Percentiles rank a stretch among this genome's conserved stretches.
Evolutionary conservation across 371 early-diverging fungal species (phyloP).

Genomic region (Circinella umbellata): DNA sequence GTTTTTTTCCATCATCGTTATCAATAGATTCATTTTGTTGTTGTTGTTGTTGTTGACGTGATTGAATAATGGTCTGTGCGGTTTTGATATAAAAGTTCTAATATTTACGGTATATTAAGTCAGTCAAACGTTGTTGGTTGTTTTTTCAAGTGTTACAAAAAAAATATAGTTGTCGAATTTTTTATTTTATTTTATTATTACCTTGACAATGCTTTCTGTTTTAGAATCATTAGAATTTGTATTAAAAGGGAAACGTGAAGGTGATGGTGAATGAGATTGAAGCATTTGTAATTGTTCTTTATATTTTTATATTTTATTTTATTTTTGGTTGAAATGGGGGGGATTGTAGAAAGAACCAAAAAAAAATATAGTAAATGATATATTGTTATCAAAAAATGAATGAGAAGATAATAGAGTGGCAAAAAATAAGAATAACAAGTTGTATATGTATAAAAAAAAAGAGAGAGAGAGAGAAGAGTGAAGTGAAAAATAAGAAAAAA

Average conservation of each 20-base stretch:
- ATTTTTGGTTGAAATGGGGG: no score
- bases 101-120: background rate
- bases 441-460: no score
- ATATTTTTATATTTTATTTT: background rate
- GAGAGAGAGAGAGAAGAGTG: no score
- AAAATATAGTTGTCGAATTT: no score
- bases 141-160: background rate
- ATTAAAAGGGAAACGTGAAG: conserved; percentile 1
- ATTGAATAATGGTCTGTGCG: conserved; percentile 65
- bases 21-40: background rate
- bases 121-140: background rate
- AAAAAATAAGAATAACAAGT: no score
- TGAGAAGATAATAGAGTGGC: no score
- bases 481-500: no score
- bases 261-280: conserved; percentile 1
- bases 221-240: background rate
- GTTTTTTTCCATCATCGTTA: background rate
- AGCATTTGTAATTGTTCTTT: background rate
- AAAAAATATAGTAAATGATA: no score
- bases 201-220: conserved; percentile 6
- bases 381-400: no score
- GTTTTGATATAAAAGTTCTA: conserved; percentile 68
- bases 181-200: background rate
- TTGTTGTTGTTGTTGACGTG: conserved; percentile 15
- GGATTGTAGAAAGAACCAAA: no score